Conservation (phyloP, 352 stramenopile species). For the Phytopythium ostracodes region DNA sequence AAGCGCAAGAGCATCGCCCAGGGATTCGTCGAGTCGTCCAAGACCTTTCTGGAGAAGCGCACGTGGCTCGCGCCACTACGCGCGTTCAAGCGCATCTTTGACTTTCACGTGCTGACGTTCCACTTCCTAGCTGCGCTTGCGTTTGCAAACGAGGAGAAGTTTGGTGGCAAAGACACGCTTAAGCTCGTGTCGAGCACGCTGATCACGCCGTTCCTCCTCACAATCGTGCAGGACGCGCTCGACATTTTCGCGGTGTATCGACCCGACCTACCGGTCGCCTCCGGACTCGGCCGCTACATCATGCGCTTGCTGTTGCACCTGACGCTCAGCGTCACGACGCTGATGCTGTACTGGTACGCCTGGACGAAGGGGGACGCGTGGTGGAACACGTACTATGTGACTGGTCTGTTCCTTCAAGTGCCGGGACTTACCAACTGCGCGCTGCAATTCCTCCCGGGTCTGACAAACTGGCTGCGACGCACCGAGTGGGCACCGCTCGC, state of each 20-base stretch:
- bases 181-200: conserved; percentile 91
- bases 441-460: conserved; percentile 69
- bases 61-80: conserved; percentile 95
- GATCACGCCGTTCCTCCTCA: conserved; percentile 88
- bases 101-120: conserved; percentile 98
- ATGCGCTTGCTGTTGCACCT: conserved; percentile 79
- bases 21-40: conserved; percentile 87
- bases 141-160: conserved; percentile 91
- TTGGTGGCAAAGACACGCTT: conserved; percentile 77
- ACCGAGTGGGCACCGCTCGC: conserved; percentile 64
- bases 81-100: conserved; percentile 94
- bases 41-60: conserved; percentile 98
- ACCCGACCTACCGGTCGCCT: conserved; percentile 30
- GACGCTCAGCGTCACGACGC: conserved; percentile 42
- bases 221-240: conserved; percentile 89
- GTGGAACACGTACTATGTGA: conserved; percentile 65
- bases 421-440: conserved; percentile 68
- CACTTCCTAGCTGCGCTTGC: conserved; percentile 92
- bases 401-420: conserved; percentile 51
- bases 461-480: conserved; percentile 80
- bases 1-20: conserved; percentile 87
- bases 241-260: conserved; percentile 88
- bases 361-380: conserved; percentile 55
- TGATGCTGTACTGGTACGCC: conserved; percentile 83
- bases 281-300: conserved; percentile 82